Evolutionary conservation across 1,284 basidiomycete genomes (phyloP), one percentile per base, ranked within the genome.

Genomic region (Ustilago cynodontis): DNA sequence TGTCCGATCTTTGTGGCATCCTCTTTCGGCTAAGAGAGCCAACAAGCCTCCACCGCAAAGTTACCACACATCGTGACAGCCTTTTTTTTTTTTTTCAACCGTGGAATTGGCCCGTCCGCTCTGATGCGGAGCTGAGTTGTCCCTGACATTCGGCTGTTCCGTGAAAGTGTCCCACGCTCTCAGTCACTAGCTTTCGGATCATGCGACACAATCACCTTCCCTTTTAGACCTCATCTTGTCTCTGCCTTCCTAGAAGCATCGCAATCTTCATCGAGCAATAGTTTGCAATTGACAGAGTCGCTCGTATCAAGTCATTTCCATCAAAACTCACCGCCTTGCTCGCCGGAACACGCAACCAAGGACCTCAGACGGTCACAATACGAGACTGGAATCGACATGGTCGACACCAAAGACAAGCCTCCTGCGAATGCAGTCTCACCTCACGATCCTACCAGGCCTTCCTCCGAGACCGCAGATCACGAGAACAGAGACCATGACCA

Each of bases 361-460:
- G n/a, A n/a, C n/a, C n/a, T n/a, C n/a, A n/a, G n/a, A n/a, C n/a
- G n/a, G n/a, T n/a, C n/a, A n/a, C n/a, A n/a, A n/a, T 6, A 39
- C 37, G 18, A 39, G 37, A 39, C 16, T 33, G 31, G 16, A 26
- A 26, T 11, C 43, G 24, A 29, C 3, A 74, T 68, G 65, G 65
- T 68, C 31, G 71, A 67, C 24, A 57, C 62, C 13, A 56, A 65
- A 24, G 33, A 6, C 43, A 73, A 68, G 22, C 41, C 59, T n/a
- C 43, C 56, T 33, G 47, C 35, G 28, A 52, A 13, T n/a, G 18
- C 50, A 33, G 11, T 33, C 29, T 31, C 31, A 18, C 31, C 50
- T 52, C 31, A 35, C n/a, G 50, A 13, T 18, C 29, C 47, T 24
- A 49, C 47, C 14, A 11, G 26, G 47, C 47, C 47, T 28, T 24